A percentile compares a stretch with the other conserved stretches of the same genome.
These are phyloP conservation scores for Nemania sp. DNA, from an alignment of 2,329 filamentous ascomycete species.

Conservation along the genomic window DNA sequence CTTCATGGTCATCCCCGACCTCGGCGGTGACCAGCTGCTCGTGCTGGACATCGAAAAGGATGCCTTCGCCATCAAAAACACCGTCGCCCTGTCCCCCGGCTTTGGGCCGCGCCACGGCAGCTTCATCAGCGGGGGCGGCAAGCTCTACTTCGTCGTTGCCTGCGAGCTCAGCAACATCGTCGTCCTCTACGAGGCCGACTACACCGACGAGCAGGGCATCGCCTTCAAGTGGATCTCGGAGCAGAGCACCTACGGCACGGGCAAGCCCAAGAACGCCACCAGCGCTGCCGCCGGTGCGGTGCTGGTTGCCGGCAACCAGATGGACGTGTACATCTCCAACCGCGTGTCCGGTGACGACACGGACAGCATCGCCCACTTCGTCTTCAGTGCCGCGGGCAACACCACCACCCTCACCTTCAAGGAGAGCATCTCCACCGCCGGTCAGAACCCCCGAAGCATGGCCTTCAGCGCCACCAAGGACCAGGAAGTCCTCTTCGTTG, in stretches of 20 bases:
- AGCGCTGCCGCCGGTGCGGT: constrained; percentile 61
- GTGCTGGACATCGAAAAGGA: constrained; percentile 60
- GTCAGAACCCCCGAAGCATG: constrained; percentile 61
- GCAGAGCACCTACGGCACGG: constrained; percentile 57
- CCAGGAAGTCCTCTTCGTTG: constrained; percentile 56
- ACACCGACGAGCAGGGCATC: constrained; percentile 52
- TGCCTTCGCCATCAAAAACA: constrained; percentile 54
- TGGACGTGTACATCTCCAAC: constrained; percentile 65
- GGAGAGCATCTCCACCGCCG: constrained; percentile 43
- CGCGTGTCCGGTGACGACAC: constrained; percentile 59
- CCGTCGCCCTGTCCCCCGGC: constrained; percentile 53
- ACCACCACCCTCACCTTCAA: constrained; percentile 38
- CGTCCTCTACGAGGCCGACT: constrained; percentile 57
- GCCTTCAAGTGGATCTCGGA: constrained; percentile 53
- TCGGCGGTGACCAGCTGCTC: constrained; percentile 62
- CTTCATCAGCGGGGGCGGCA: constrained; percentile 55
- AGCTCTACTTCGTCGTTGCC: constrained; percentile 61
- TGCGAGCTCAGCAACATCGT: constrained; percentile 62
- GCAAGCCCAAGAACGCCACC: constrained; percentile 52
- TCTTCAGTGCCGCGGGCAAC: constrained; percentile 45
- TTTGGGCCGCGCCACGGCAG: constrained; percentile 64
- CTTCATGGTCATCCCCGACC: constrained; percentile 62
- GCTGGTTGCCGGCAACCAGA: constrained; percentile 56
- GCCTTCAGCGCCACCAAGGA: constrained; percentile 53
- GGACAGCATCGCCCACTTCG: constrained; percentile 63